Evolutionary conservation across 495 filamentous ascomycete genomes (phyloP).

Genomic region (Tuber magnatum): DNA sequence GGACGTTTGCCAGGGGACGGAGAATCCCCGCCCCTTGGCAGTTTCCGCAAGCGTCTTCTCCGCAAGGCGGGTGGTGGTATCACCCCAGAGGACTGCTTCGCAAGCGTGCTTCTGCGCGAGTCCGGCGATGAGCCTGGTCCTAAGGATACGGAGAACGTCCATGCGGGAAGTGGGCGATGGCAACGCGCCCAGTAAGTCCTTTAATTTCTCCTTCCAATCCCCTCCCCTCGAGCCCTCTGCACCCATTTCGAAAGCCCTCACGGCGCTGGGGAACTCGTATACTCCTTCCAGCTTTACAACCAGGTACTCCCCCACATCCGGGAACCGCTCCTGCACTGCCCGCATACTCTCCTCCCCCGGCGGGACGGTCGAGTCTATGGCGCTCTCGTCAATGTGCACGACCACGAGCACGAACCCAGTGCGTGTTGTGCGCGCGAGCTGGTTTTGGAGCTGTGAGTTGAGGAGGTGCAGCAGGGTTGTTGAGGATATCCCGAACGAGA

Average conservation of each 20-base stretch:
- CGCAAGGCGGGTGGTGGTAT: conserved; percentile 79
- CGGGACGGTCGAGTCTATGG: conserved; percentile 33
- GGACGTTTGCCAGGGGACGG: conserved; percentile 69
- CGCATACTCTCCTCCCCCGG: conserved; percentile 31
- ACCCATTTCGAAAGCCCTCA: conserved; percentile 37
- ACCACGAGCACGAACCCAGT: conserved; percentile 60
- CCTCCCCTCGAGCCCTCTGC: conserved; percentile 24
- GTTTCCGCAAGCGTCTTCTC: conserved; percentile 78
- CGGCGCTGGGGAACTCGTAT: conserved; percentile 44
- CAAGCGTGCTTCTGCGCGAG: conserved; percentile 56
- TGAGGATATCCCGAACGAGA: conserved; percentile 80
- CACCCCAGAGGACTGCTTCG: conserved; percentile 68
- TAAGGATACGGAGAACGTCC: conserved; percentile 64
- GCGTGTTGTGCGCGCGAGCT: conserved; percentile 51
- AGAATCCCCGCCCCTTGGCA: conserved; percentile 80
- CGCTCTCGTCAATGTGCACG: conserved; percentile 57
- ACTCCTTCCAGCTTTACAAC: conserved; percentile 32
- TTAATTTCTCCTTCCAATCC: conserved; percentile 46
- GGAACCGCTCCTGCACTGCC: conserved; percentile 26
- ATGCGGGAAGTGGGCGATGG: conserved; percentile 63
- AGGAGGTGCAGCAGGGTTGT: conserved; percentile 70
- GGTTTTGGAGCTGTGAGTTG: conserved; percentile 56
- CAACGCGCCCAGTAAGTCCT: conserved; percentile 52
- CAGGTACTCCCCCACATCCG: conserved; percentile 20
- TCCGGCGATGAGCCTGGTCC: conserved; percentile 61